Conservation (phyloP, 2,329 filamentous ascomycete genomes). For the Didymella glomerata region DNA sequence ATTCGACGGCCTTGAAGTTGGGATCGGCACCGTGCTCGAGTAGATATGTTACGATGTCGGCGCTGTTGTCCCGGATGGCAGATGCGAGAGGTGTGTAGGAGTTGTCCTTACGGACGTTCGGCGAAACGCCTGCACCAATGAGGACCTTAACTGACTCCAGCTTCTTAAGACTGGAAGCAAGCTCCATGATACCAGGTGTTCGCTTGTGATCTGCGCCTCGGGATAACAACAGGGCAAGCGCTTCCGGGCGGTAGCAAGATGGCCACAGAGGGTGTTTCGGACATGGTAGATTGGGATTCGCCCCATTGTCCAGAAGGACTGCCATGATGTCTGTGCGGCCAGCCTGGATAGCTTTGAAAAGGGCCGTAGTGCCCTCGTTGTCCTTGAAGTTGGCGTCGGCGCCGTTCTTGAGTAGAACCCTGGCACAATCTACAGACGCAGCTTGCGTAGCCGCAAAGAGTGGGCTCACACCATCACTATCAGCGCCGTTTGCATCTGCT, state of each 20-base stretch:
- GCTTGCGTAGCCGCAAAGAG: conserved; percentile 39
- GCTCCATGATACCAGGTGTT: conserved; percentile 69
- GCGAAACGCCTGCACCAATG: conserved; percentile 65
- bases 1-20: conserved; percentile 68
- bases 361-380: conserved; percentile 67
- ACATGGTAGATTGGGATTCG: conserved; percentile 72
- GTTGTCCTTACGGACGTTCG: conserved; percentile 70
- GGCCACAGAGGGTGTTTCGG: conserved; percentile 76
- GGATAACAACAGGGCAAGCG: conserved; percentile 67
- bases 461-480: conserved; percentile 41
- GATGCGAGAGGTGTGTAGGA: conserved; percentile 74
- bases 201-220: conserved; percentile 69
- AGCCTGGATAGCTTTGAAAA: conserved; percentile 68
- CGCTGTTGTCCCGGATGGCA: conserved; percentile 71
- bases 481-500: conserved; percentile 41
- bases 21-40: conserved; percentile 61
- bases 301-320: conserved; percentile 64
- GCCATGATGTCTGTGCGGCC: conserved; percentile 66
- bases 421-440: conserved; percentile 55
- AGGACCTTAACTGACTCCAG: conserved; percentile 67
- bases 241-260: conserved; percentile 64
- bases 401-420: conserved; percentile 45
- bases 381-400: conserved; percentile 51
- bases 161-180: conserved; percentile 69
- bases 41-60: conserved; percentile 69